phyloP scores from a whole-genome alignment of 805 yeast genomes.

The Blastobotrys americana region DNA sequence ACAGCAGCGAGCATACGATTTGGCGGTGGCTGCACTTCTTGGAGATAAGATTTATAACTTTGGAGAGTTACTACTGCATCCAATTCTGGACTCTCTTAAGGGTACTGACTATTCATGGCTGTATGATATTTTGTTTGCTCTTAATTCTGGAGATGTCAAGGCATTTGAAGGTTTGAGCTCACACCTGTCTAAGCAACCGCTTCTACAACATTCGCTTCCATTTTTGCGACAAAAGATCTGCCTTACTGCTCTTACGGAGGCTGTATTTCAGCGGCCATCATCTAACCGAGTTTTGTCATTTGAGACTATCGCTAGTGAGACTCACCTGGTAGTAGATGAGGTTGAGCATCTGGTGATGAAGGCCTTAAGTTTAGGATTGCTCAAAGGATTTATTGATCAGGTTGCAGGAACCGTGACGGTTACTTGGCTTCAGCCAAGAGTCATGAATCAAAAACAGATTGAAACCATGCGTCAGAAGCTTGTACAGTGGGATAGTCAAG shows the following conservation, averaged over 20 bases:
- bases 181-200: slow-evolving; percentile 42
- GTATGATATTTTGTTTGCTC: slow-evolving; percentile 55
- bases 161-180: slow-evolving; percentile 48
- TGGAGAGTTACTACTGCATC: slow-evolving; percentile 90
- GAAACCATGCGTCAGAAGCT: slow-evolving; percentile 66
- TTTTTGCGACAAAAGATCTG: slow-evolving; percentile 87
- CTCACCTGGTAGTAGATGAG: slow-evolving; percentile 57
- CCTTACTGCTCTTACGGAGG: slow-evolving; percentile 83
- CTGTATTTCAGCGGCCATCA: slow-evolving; percentile 69
- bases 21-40: slow-evolving; percentile 76
- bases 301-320: slow-evolving; percentile 63
- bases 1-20: slow-evolving; percentile 59
- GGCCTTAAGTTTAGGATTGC: slow-evolving; percentile 74
- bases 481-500: slow-evolving; percentile 71
- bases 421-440: slow-evolving; percentile 95
- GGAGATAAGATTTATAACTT: slow-evolving; percentile 92
- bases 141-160: slow-evolving; percentile 72
- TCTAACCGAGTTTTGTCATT: slow-evolving; percentile 69
- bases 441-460: slow-evolving; percentile 76
- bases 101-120: slow-evolving; percentile 59
- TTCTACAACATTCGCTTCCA: slow-evolving; percentile 49
- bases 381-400: slow-evolving; percentile 89
- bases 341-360: slow-evolving; percentile 90
- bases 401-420: slow-evolving; percentile 69
- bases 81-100: slow-evolving; percentile 53